Base-by-base conservation (phyloP, 177 flowering plant genomes). In the Telopea speciosissima region DNA sequence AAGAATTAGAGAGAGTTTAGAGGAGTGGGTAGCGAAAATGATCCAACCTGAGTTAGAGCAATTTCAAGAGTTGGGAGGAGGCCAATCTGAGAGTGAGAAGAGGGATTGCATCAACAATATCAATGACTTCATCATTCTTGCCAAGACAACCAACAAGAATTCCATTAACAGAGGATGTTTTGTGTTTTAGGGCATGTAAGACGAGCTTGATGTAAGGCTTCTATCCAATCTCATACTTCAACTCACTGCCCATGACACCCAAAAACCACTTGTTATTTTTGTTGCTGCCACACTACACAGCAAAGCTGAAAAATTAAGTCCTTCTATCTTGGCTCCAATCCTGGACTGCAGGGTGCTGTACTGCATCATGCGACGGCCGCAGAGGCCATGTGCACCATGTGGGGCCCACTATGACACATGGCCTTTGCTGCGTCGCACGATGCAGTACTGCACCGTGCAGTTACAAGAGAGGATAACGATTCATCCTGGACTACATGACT, bases 41-140 rank as follows among this genome's bases (percentile, higher is more conserved):
- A 23, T 24, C 44, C n/a, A 70, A 92, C 96, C 86, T 83, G 86
- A 60, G 85, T 74, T 22, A 92, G 88, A 9, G 97, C 84, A 79
- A 92, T 88, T 85, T 92, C 97, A 63, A 92, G 89, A 16, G 86
- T 77, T 28, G 96, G 92, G 17, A 92, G 87, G 54, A 90, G 86
- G 62, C 86, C 87, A 75, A 92, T 83, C 74, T 82, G 84, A 67
- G 90, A 83, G 81, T 91, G 97, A 74, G 88, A 92, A 92, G 92
- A 66, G 97, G 92, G 45, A 92, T 87, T 22, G 92, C 80, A 22
- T 92, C 97, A 64, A 79, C 25, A 77, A 92, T 85, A 78, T 90
- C 91, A 23, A 90, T 81, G 62, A 79, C 61, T 49, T 49, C 54
- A 11, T 65, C 73, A 24, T 64, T 72, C 36, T 56, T 71, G 26